These are phyloP conservation scores for Margaritispora aquatica DNA, from an alignment of 495 filamentous ascomycete genomes.

Conservation along the genomic window DNA sequence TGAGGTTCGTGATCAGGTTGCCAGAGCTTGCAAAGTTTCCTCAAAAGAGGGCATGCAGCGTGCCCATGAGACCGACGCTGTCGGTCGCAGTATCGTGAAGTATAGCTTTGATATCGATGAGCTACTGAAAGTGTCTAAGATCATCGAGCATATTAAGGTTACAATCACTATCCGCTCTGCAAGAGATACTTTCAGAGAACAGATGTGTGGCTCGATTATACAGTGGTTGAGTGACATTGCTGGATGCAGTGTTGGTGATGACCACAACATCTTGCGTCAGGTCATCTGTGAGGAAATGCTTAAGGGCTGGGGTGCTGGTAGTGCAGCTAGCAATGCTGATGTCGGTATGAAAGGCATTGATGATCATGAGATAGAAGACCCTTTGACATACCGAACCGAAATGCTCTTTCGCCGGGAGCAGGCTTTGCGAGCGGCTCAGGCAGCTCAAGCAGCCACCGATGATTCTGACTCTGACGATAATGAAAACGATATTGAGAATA, in stretches of 20 bases:
- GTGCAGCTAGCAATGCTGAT: conserved; percentile 72
- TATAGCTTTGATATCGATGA: conserved; percentile 64
- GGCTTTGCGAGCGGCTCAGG: conserved; percentile 21
- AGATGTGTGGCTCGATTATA: conserved; percentile 97
- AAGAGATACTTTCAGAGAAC: conserved; percentile 90
- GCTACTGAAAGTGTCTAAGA: conserved; percentile 66
- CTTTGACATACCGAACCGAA: conserved; percentile 25
- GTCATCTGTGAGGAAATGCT: conserved; percentile 88
- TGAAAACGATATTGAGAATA: conserved; percentile 32
- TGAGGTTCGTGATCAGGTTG: conserved; percentile 87
- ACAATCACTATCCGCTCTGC: conserved; percentile 92
- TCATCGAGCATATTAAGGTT: conserved; percentile 92
- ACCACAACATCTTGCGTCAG: conserved; percentile 72
- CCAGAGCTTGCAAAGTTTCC: conserved; percentile 75
- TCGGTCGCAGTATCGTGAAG: conserved; percentile 77
- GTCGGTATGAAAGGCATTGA: conserved; percentile 85
- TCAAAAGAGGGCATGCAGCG: conserved; percentile 60
- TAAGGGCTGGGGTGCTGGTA: conserved; percentile 77
- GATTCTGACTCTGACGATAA: conserved; percentile 41
- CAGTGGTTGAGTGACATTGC: conserved; percentile 94
- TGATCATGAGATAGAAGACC: conserved; percentile 52
- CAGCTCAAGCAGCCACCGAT: conserved; percentile 37
- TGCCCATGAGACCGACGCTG: conserved; percentile 80
- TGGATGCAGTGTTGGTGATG: conserved; percentile 76
- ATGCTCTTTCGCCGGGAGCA: conserved; percentile 17